phyloP scores from a whole-genome alignment of 2,329 filamentous ascomycete genomes.

The Hymenoscyphus linearis region DNA sequence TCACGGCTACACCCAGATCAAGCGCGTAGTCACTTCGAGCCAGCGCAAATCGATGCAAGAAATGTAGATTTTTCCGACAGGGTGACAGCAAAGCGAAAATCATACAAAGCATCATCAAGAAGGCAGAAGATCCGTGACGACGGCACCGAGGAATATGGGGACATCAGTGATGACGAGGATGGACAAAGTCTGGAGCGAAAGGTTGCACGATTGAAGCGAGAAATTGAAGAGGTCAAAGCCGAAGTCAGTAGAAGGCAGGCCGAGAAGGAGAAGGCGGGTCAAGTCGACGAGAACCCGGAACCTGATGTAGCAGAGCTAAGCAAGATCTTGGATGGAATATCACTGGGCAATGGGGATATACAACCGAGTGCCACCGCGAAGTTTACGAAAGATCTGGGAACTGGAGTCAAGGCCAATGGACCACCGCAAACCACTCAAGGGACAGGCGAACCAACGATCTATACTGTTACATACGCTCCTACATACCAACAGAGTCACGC shows the following conservation, averaged over 20 bases:
- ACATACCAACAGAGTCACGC: slow-evolving; percentile 64
- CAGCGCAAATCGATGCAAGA: slow-evolving; percentile 67
- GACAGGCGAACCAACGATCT: slow-evolving; percentile 42
- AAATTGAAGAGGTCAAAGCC: slow-evolving; percentile 66
- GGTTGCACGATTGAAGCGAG: slow-evolving; percentile 75
- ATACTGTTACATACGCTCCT: slow-evolving; percentile 60
- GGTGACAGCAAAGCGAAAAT: slow-evolving; percentile 74
- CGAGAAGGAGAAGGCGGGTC: slow-evolving; percentile 38
- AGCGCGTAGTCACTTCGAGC: slow-evolving; percentile 74
- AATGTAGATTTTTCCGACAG: slow-evolving; percentile 88
- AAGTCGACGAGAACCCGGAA: slow-evolving; percentile 38
- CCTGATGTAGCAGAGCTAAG: slow-evolving; percentile 64
- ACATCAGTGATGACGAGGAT: slow-evolving; percentile 70
- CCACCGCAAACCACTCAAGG: slow-evolving; percentile 21
- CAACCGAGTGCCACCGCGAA: slow-evolving; percentile 19
- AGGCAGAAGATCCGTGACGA: slow-evolving; percentile 58
- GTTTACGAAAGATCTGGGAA: slow-evolving; percentile 28
- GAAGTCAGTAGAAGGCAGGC: slow-evolving; percentile 53
- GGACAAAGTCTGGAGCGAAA: slow-evolving; percentile 72
- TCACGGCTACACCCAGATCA: slow-evolving; percentile 70
- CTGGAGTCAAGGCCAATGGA: slow-evolving; percentile 27
- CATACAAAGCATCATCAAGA: slow-evolving; percentile 71
- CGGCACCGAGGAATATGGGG: slow-evolving; percentile 63
- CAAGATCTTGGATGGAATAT: slow-evolving; percentile 64
- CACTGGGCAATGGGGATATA: slow-evolving; percentile 26